Evolutionary conservation across 352 stramenopile genomes (phyloP).

Genomic region (Elongisporangium prolatum): DNA sequence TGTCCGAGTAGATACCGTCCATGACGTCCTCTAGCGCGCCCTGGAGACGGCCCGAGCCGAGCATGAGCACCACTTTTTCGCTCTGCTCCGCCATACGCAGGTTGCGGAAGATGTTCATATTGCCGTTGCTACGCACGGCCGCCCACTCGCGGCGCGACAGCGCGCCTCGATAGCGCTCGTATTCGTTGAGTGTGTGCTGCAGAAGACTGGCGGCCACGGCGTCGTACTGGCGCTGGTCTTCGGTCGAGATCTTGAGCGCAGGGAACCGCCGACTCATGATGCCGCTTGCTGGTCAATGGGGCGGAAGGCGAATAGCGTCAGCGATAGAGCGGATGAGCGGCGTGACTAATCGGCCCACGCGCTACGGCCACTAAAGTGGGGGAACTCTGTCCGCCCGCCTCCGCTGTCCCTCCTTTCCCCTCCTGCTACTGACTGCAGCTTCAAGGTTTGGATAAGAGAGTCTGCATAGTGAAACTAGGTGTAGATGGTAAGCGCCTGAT

Average conservation of each 20-base stretch:
- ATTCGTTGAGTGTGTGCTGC: constrained; percentile 23
- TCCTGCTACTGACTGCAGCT: background rate
- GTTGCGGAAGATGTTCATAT: constrained; percentile 28
- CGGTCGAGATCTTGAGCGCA: constrained; percentile 15
- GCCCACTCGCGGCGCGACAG: constrained; percentile 25
- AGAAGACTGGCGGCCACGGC: constrained; percentile 4
- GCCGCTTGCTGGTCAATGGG: background rate
- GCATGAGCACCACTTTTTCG: constrained; percentile 28
- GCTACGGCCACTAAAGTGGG: background rate
- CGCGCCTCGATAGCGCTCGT: constrained; percentile 9
- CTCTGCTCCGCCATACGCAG: background rate
- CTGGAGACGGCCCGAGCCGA: constrained; percentile 27
- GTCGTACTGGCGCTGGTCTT: constrained; percentile 29
- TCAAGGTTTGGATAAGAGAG: background rate
- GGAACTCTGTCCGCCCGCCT: background rate
- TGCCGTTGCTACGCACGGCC: constrained; percentile 25
- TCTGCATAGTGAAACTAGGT: background rate
- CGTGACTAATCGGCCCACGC: background rate
- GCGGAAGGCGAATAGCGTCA: background rate
- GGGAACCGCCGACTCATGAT: constrained; percentile 10
- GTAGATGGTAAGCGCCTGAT: background rate
- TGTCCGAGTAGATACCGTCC: constrained; percentile 45
- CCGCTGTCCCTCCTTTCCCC: background rate
- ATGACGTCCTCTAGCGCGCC: constrained; percentile 36
- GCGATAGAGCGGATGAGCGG: background rate